Base-by-base conservation (phyloP, 192 early-diverging fungal genomes). In the Entomortierella lignicola region DNA sequence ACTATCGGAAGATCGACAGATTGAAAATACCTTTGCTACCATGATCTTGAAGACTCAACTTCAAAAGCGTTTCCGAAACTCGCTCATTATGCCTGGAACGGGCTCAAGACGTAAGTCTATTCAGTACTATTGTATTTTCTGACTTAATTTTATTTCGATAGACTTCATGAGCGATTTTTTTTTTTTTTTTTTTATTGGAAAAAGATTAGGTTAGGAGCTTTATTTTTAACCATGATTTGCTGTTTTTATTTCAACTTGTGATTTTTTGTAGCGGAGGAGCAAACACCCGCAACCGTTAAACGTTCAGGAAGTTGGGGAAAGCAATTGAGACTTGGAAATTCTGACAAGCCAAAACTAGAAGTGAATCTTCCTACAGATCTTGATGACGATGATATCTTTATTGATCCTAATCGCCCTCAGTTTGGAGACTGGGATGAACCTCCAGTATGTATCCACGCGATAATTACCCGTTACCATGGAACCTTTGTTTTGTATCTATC, bases 41-140 rank as follows among this genome's bases (percentile, higher is more conserved):
- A 89, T 86, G 82, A 82, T 86, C 23, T 30, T 87, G n/a, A 84
- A 81, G 44, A 58, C 47, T 18, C 77, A 83, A 43, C 67, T 89
- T 20, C 85, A 89, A 80, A 79, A 70, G 30, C 75, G 75, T 11
- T 79, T 79, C 57, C 67, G 75, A 2, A 69, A 79, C 58, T 79
- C 75, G 8, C 67, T 79, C 29, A 79, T 79, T 20, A 79, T 79
- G 75, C 75, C 75, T n/a, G 75, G 75, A 39, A 63, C 66, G 8
- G 68, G 68, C 41, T 60, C 51, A 39, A 58, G 42, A 70, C 60
- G 75, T 79, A 79, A 61, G 67, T 58, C 0, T 2, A 2, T 21
- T 4, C 10, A 37, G n/a, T n/a, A n/a, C n/a, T n/a, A n/a, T n/a
- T n/a, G n/a, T n/a, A n/a, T n/a, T n/a, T n/a, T n/a, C n/a, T 37